Evolutionary conservation across 495 filamentous ascomycete species (phyloP).

Genomic region (Tuber borchii): DNA sequence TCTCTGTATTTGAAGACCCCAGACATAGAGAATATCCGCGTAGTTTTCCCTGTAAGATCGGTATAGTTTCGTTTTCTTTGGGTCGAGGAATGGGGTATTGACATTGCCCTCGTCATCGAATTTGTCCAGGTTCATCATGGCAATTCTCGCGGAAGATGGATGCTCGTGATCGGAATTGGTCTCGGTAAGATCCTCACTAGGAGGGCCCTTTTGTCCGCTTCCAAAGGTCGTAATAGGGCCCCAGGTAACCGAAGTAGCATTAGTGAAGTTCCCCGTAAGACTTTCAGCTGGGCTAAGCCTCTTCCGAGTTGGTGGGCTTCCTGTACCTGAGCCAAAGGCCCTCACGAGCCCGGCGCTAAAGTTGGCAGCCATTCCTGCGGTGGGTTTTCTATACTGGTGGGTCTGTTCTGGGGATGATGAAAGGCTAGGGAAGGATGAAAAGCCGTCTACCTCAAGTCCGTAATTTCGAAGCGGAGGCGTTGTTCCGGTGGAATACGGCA

Average conservation of each 20-base stretch:
- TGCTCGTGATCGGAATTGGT: constrained; percentile 44
- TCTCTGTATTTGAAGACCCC: constrained; percentile 67
- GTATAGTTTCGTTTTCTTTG: constrained; percentile 54
- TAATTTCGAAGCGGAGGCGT: constrained; percentile 49
- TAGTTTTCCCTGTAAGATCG: constrained; percentile 69
- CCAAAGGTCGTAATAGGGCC: constrained; percentile 56
- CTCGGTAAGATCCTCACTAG: constrained; percentile 47
- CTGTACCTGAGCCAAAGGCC: constrained; percentile 41
- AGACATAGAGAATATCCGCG: constrained; percentile 72
- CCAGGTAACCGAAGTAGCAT: constrained; percentile 59
- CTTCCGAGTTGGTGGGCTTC: constrained; percentile 61
- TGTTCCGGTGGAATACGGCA: constrained; percentile 46
- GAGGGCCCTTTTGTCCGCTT: constrained; percentile 46
- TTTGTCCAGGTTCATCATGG: constrained; percentile 65
- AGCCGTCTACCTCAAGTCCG: constrained; percentile 60
- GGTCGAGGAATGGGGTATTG: constrained; percentile 63
- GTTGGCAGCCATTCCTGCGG: constrained; percentile 25
- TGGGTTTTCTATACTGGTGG: constrained; percentile 29
- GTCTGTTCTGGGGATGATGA: constrained; percentile 39
- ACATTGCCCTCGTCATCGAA: constrained; percentile 74
- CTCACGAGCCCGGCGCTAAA: constrained; percentile 10
- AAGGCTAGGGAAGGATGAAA: constrained; percentile 45
- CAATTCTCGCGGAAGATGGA: constrained; percentile 51
- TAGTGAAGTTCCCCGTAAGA: constrained; percentile 53
- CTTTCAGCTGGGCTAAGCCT: constrained; percentile 62